phyloP scores from a whole-genome alignment of 495 filamentous ascomycete genomes.

The Aspergillus hancockii region DNA sequence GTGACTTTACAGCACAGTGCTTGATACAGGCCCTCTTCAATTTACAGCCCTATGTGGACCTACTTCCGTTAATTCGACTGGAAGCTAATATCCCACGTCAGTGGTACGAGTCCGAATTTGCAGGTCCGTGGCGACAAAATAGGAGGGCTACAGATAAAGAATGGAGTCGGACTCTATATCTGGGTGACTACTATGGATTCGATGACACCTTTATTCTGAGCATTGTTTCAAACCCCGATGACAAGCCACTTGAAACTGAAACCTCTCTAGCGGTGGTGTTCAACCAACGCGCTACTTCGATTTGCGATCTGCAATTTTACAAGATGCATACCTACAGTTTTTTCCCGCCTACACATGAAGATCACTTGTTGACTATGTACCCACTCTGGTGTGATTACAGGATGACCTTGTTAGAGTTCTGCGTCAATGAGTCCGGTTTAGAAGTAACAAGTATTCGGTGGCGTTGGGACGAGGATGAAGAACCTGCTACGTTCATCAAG shows the following conservation, averaged over 20 bases:
- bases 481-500: not conserved
- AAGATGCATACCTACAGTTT: not conserved
- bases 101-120: not conserved
- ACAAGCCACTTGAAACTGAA: not conserved
- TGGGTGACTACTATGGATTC: not conserved
- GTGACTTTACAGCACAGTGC: not conserved
- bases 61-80: not conserved
- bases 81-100: not conserved
- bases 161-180: not conserved
- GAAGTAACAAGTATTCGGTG: not conserved
- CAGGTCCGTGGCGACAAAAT: not conserved
- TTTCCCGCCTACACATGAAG: not conserved
- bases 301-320: not conserved
- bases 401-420: not conserved
- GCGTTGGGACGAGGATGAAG: not conserved
- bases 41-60: not conserved
- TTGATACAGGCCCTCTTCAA: constrained; percentile 1
- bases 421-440: not conserved
- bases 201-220: not conserved
- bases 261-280: not conserved
- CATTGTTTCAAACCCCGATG: not conserved
- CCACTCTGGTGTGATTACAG: not conserved
- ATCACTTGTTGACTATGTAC: not conserved
- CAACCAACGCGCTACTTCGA: not conserved
- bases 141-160: not conserved